Evolutionary conservation across 2,329 filamentous ascomycete species (phyloP).

Genomic region (Fonsecaea erecta): DNA sequence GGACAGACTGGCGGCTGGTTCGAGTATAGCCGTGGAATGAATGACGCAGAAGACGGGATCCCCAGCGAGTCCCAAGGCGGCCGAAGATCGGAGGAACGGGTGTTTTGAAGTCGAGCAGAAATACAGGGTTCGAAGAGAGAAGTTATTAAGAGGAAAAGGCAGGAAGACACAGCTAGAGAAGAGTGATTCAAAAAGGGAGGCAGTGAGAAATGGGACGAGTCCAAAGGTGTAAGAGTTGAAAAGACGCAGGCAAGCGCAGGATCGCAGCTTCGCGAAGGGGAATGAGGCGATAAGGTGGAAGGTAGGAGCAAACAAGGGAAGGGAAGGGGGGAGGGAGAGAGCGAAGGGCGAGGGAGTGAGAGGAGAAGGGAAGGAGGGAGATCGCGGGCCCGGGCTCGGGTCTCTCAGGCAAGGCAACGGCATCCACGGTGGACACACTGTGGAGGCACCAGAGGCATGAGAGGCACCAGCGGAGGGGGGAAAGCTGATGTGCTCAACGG

Average conservation of each 20-base stretch:
- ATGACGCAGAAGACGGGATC: conserved; percentile 32
- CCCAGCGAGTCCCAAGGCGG: conserved; percentile 20
- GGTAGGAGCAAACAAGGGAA: conserved; percentile 32
- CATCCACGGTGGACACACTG: neutral
- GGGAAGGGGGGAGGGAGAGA: conserved; percentile 17
- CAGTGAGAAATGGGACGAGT: conserved; percentile 31
- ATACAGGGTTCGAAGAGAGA: conserved; percentile 26
- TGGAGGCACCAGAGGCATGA: conserved; percentile 3
- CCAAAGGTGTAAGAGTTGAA: conserved; percentile 11
- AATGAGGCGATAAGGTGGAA: conserved; percentile 22
- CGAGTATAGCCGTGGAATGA: conserved; percentile 26
- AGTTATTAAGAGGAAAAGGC: conserved; percentile 17
- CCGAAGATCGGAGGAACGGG: conserved; percentile 15
- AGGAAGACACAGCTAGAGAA: conserved; percentile 22
- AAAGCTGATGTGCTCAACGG: conserved; percentile 15
- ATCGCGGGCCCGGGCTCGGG: conserved; percentile 2
- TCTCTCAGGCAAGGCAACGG: conserved; percentile 6
- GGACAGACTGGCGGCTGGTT: conserved; percentile 21
- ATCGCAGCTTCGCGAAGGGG: conserved; percentile 3
- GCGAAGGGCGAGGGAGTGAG: conserved; percentile 31
- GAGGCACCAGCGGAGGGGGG: neutral
- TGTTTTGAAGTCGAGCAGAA: conserved; percentile 15
- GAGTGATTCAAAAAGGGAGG: conserved; percentile 10
- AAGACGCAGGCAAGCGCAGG: conserved; percentile 13
- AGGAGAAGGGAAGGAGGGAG: conserved; percentile 22